These are phyloP conservation scores for Suhomyces emberorum DNA, from an alignment of 805 yeast genomes.

Conservation along the genomic window DNA sequence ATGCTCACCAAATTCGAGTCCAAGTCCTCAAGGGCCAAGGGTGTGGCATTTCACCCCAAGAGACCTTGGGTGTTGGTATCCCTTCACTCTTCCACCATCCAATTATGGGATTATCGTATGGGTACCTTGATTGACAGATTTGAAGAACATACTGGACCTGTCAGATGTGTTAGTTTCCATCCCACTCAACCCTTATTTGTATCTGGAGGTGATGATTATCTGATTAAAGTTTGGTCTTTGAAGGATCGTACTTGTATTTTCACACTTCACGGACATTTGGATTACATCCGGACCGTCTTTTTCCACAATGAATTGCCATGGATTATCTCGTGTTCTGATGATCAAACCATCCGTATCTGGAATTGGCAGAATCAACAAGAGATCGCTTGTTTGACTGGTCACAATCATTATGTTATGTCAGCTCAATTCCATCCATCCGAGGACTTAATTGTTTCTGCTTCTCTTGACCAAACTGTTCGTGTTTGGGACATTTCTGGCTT, in stretches of 20 bases:
- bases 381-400: slow-evolving; percentile 95
- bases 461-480: slow-evolving; percentile 96
- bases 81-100: slow-evolving; percentile 95
- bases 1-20: slow-evolving; percentile 75
- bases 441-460: slow-evolving; percentile 91
- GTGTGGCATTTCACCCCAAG: slow-evolving; percentile 94
- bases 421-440: slow-evolving; percentile 97
- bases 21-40: slow-evolving; percentile 95
- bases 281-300: slow-evolving; percentile 88
- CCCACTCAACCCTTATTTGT: slow-evolving; percentile 97
- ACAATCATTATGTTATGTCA: slow-evolving; percentile 96
- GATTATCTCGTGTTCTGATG: slow-evolving; percentile 95
- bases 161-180: slow-evolving; percentile 91
- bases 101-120: slow-evolving; percentile 99
- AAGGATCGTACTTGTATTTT: slow-evolving; percentile 88
- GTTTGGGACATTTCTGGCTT: slow-evolving; percentile 98
- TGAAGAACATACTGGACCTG: slow-evolving; percentile 99
- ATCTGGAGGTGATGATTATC: slow-evolving; percentile 96
- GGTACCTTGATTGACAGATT: slow-evolving; percentile 94
- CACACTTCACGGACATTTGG: slow-evolving; percentile 90
- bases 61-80: slow-evolving; percentile 97
- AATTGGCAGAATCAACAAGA: slow-evolving; percentile 99
- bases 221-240: slow-evolving; percentile 94
- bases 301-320: slow-evolving; percentile 97
- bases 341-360: slow-evolving; percentile 98